Base-by-base conservation (phyloP, 1,284 basidiomycete genomes). In the Fomitopsis palustris region DNA sequence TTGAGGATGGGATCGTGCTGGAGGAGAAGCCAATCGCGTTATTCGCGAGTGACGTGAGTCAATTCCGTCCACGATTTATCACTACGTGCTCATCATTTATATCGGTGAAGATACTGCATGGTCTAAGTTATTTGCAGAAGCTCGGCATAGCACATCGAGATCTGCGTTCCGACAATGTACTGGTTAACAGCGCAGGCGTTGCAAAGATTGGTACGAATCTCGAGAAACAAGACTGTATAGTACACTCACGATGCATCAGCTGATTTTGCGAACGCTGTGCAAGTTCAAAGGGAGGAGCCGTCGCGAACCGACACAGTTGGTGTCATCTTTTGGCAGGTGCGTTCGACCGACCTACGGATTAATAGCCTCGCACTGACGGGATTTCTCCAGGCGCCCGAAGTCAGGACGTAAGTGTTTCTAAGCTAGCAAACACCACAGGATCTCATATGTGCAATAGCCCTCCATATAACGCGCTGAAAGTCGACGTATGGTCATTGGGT, bases 401-500 rank as follows among this genome's bases (percentile, higher is more conserved):
- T 89, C 61, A 80, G 86, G 73, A 76, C 68, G 87, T 88, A 67
- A 67, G 83, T 73, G 31, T 9, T 12, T 1, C 5, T 45, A 38
- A 12, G 27, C 42, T 10, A 55, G 29, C 49, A 17, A 43, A 19
- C 35, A 19, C 7, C 35, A 43, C 23, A 37, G 19, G 47, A 14
- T n/a, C 37, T 43, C 14, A 23, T 56, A 6, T 19, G 35, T 55
- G 7, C 29, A 45, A 27, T 59, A 88, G 86, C 55, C 85, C 87
- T 10, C 75, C 83, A 0, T 92, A 92, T 65, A 79, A 92, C 64
- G 82, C 85, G 1, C 78, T 90, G 53, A 87, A 88, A 70, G 84
- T 90, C 53, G 90, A 92, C 62, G 79, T 88, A 1, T 92, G 90
- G 88, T 91, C 90, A 1, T 75, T 91, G 16, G 90, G 90, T 2